Evolutionary conservation across 2,329 filamentous ascomycete genomes (phyloP).

Genomic region (Biscogniauxia mediterranea): DNA sequence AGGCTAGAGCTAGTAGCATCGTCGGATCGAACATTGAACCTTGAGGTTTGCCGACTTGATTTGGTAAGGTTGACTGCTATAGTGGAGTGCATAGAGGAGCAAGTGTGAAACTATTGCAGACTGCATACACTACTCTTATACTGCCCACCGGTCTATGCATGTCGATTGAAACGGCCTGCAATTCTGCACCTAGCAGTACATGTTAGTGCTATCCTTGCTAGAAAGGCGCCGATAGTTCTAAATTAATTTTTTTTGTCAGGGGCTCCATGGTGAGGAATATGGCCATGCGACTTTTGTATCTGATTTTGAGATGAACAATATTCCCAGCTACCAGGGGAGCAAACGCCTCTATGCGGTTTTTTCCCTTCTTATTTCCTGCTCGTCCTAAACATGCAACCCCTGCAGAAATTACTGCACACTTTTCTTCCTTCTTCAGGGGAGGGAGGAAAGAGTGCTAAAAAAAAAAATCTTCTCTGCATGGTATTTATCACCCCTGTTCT

Average conservation of each 20-base stretch:
- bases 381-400: neutral
- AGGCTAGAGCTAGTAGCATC: neutral
- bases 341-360: neutral
- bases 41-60: neutral
- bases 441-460: neutral
- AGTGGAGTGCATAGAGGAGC: neutral
- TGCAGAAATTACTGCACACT: neutral
- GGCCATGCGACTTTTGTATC: neutral
- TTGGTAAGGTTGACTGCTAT: neutral
- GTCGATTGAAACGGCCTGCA: neutral
- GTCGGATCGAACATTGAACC: neutral
- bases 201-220: neutral
- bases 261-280: neutral
- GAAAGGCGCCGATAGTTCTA: neutral
- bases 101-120: neutral
- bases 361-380: neutral
- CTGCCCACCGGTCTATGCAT: neutral
- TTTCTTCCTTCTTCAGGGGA: neutral
- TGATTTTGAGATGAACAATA: neutral
- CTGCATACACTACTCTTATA: neutral
- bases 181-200: neutral
- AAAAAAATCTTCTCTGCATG: neutral
- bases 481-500: neutral
- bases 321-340: neutral
- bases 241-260: neutral